phyloP scores from a whole-genome alignment of 169 alveolate species.

The Eimeria necatrix region DNA sequence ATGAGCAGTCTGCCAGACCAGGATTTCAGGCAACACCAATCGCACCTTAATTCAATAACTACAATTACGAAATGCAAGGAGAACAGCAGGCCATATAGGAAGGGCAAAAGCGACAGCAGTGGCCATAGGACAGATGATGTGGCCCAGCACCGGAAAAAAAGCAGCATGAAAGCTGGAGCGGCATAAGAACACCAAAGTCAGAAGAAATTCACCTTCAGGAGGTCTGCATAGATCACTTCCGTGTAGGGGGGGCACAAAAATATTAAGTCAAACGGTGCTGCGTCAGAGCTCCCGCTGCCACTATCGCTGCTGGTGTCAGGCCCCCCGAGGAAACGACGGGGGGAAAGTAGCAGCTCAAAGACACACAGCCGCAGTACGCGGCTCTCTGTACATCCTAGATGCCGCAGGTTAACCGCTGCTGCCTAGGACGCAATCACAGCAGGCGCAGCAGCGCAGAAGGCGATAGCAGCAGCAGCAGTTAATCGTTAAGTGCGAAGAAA shows the following conservation, averaged over 20 bases:
- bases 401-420: conserved; percentile 67
- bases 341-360: conserved; percentile 67
- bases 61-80: not conserved
- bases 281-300: not conserved
- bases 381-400: conserved; percentile 45
- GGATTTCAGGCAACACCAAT: not conserved
- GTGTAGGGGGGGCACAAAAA: conserved; percentile 75
- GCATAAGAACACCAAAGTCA: not conserved
- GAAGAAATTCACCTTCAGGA: conserved; percentile 47
- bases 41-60: not conserved
- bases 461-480: not conserved
- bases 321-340: conserved; percentile 11
- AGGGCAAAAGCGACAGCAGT: not conserved
- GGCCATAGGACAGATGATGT: not conserved
- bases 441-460: not conserved
- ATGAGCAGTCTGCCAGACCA: no score
- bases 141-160: not conserved
- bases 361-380: conserved; percentile 69
- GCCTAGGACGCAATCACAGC: conserved; percentile 14
- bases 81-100: not conserved
- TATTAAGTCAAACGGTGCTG: conserved; percentile 27
- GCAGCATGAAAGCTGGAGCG: not conserved
- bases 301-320: not conserved
- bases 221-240: conserved; percentile 69
- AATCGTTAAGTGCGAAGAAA: not conserved